A percentile compares a stretch with the other conserved stretches of the same genome.
Conservation (phyloP, 2,329 filamentous ascomycete species). For the Cercospora sojina region DNA sequence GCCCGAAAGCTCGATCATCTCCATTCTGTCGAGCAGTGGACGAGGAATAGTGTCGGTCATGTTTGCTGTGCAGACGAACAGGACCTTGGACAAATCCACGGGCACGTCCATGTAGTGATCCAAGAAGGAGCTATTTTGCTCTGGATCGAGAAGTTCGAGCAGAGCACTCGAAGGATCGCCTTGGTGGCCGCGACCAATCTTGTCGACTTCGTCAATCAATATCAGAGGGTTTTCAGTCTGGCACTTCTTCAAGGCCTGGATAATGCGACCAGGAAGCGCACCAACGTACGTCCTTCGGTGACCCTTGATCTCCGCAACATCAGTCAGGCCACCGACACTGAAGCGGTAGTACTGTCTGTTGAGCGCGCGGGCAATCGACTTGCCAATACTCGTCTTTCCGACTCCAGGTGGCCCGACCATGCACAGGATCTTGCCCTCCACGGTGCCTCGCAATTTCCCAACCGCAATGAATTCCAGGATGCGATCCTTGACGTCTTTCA, state of each 20-base stretch:
- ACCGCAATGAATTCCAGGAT: slow-evolving; percentile 98
- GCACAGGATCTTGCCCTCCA: slow-evolving; percentile 97
- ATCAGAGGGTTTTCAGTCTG: slow-evolving; percentile 98
- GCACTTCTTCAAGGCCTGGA: slow-evolving; percentile 97
- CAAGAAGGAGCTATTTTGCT: slow-evolving; percentile 95
- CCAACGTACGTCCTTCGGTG: slow-evolving; percentile 96
- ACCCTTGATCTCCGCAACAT: slow-evolving; percentile 98
- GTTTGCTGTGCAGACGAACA: slow-evolving; percentile 98
- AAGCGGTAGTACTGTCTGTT: slow-evolving; percentile 98
- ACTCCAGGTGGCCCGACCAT: slow-evolving; percentile 97
- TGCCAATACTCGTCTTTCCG: slow-evolving; percentile 97
- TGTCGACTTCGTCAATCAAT: slow-evolving; percentile 96
- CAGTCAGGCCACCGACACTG: slow-evolving; percentile 92
- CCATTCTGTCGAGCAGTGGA: slow-evolving; percentile 93
- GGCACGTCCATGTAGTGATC: slow-evolving; percentile 99
- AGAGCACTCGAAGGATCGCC: slow-evolving; percentile 93
- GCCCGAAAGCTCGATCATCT: slow-evolving; percentile 91
- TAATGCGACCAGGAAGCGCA: slow-evolving; percentile 90
- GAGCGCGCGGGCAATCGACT: slow-evolving; percentile 90
- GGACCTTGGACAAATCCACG: slow-evolving; percentile 92
- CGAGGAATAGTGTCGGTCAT: slow-evolving; percentile 98
- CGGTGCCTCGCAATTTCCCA: slow-evolving; percentile 91
- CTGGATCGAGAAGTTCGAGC: slow-evolving; percentile 89
- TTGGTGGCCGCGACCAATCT: slow-evolving; percentile 94
- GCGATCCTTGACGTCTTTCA: slow-evolving; percentile 97